These are phyloP conservation scores for Neltuma alba DNA, from an alignment of 306 rosid species.

Conservation along the genomic window DNA sequence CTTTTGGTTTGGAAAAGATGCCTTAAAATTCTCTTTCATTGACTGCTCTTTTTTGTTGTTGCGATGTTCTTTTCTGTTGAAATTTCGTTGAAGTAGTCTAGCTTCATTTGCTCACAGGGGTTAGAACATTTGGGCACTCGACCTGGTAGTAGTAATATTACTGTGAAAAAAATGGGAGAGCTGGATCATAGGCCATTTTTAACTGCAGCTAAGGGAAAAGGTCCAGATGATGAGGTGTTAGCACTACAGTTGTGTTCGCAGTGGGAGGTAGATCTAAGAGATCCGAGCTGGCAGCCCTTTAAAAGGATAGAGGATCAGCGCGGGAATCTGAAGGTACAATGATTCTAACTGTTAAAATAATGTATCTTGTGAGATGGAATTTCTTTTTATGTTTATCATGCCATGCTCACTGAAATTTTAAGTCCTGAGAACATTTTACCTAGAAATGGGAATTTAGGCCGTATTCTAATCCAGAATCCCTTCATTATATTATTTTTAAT, in stretches of 20 bases:
- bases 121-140: background rate
- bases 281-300: constrained; percentile 89
- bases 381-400: background rate
- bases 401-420: background rate
- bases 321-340: constrained; percentile 45
- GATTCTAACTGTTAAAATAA: background rate
- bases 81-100: background rate
- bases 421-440: background rate
- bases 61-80: background rate
- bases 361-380: background rate
- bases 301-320: constrained; percentile 43
- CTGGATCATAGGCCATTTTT: constrained; percentile 57
- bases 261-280: constrained; percentile 66
- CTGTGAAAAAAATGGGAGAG: constrained; percentile 1
- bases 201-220: background rate
- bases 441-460: background rate
- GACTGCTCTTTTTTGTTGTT: background rate
- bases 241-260: constrained; percentile 16
- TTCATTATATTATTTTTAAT: background rate
- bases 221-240: background rate
- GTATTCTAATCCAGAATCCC: background rate
- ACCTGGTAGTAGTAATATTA: constrained; percentile 5
- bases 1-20: background rate
- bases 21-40: background rate
- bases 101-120: background rate